Percentiles rank a stretch among this genome's conserved stretches.
These are phyloP conservation scores for Rutstroemia sp. DNA, from an alignment of 2,329 filamentous ascomycete species.

Conservation along the genomic window DNA sequence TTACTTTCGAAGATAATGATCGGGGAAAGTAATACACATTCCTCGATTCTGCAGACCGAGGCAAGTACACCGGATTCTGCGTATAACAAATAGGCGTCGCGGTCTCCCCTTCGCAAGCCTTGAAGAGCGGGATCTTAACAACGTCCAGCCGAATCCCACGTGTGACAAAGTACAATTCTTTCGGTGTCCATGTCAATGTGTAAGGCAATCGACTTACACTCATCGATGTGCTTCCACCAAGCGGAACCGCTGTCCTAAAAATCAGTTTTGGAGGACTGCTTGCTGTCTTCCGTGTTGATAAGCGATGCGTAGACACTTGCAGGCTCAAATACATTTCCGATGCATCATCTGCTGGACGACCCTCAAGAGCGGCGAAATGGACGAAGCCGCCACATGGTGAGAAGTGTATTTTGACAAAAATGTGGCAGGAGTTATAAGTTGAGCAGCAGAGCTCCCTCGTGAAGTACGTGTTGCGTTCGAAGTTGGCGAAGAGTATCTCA, in stretches of 20 bases:
- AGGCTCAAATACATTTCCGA: neutral
- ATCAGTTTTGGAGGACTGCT: neutral
- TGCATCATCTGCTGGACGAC: neutral
- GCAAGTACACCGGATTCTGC: neutral
- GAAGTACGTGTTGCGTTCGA: neutral
- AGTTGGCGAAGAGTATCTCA: neutral
- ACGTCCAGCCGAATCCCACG: neutral
- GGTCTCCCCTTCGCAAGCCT: neutral
- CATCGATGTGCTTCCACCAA: neutral
- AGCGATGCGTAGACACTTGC: neutral
- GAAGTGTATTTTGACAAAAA: neutral
- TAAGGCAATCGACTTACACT: neutral
- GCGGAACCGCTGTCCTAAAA: neutral
- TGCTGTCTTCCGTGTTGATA: neutral
- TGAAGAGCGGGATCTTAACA: neutral
- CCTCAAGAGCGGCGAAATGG: neutral
- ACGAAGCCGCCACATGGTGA: neutral
- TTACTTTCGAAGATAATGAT: neutral
- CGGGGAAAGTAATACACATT: conserved; percentile 3
- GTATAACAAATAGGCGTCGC: neutral
- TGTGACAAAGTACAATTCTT: neutral
- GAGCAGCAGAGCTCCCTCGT: neutral
- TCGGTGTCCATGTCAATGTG: neutral
- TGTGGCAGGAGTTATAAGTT: neutral
- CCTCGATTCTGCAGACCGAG: neutral